Conservation (phyloP, 2,329 filamentous ascomycete species). For the Calonectria ilicicola region DNA sequence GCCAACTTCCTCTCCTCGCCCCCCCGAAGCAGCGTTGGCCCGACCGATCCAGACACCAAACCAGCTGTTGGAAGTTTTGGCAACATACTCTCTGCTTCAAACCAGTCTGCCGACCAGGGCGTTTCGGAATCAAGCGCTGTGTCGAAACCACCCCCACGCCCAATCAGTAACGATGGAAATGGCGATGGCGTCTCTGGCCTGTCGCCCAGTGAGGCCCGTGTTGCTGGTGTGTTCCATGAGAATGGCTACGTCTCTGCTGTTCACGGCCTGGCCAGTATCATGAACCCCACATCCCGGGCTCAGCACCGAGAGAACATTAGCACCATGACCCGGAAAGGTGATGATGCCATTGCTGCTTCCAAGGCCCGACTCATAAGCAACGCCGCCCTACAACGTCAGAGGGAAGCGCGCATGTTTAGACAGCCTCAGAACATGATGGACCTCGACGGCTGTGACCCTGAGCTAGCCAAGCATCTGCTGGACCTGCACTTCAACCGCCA, state of each 20-base stretch:
- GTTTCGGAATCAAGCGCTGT: slow-evolving; percentile 26
- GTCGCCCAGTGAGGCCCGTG: slow-evolving; percentile 49
- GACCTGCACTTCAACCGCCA: slow-evolving; percentile 53
- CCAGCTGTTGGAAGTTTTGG: slow-evolving; percentile 40
- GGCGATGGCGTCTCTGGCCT: slow-evolving; percentile 42
- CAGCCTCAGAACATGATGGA: slow-evolving; percentile 48
- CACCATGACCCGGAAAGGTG: slow-evolving; percentile 42
- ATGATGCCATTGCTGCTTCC: slow-evolving; percentile 43
- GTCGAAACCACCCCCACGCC: slow-evolving; percentile 33
- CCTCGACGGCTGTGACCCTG: slow-evolving; percentile 48
- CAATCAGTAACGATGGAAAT: slow-evolving; percentile 44
- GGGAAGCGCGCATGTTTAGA: slow-evolving; percentile 46
- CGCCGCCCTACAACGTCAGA: slow-evolving; percentile 48
- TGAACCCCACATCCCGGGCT: slow-evolving; percentile 46
- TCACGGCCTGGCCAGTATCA: slow-evolving; percentile 50
- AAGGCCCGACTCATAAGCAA: slow-evolving; percentile 51
- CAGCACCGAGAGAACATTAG: slow-evolving; percentile 46
- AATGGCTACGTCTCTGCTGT: slow-evolving; percentile 50
- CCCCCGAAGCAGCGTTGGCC: slow-evolving; percentile 43
- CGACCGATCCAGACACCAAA: slow-evolving; percentile 40
- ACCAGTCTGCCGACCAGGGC: slow-evolving; percentile 26
- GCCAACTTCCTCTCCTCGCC: slow-evolving; percentile 44
- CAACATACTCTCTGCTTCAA: slow-evolving; percentile 34
- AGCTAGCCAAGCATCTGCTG: slow-evolving; percentile 51
- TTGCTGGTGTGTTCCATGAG: slow-evolving; percentile 50